phyloP scores from a whole-genome alignment of 1,284 basidiomycete species.

The Cerioporus squamosus region DNA sequence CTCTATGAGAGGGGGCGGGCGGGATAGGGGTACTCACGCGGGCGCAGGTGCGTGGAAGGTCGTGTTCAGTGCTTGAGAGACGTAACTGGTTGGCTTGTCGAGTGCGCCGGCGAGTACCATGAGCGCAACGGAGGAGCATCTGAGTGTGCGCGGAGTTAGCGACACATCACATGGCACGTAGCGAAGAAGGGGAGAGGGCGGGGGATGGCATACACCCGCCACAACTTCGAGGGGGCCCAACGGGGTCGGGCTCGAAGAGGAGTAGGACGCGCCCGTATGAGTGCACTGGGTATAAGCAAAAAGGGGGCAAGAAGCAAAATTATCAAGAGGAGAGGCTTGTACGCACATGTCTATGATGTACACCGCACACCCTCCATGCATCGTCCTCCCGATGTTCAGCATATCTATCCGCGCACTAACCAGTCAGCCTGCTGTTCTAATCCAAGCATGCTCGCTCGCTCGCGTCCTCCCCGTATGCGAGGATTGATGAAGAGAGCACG shows the following conservation, averaged over 20 bases:
- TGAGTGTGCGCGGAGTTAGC: background rate
- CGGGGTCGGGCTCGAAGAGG: too few species aligned
- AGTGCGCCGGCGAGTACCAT: background rate
- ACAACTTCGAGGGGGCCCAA: too few species aligned
- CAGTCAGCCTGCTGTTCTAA: too few species aligned
- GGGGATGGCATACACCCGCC: background rate
- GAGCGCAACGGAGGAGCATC: constrained; percentile 13
- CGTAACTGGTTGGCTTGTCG: background rate
- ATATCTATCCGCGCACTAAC: constrained; percentile 45
- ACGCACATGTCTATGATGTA: constrained; percentile 70
- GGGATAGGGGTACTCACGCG: constrained; percentile 2
- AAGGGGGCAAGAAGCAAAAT: too few species aligned
- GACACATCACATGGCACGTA: background rate
- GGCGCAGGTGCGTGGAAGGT: constrained; percentile 20
- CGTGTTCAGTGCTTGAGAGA: constrained; percentile 15
- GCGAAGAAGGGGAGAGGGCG: background rate
- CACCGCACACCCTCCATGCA: constrained; percentile 70
- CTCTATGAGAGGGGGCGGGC: too few species aligned
- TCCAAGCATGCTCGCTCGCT: background rate
- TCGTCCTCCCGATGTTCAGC: constrained; percentile 69
- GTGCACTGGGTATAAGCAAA: too few species aligned
- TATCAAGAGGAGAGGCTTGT: too few species aligned
- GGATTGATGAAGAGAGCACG: background rate
- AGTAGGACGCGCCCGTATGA: too few species aligned
- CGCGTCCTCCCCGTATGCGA: too few species aligned